Base-by-base conservation (phyloP, 495 filamentous ascomycete genomes). In the Neurospora tetraspora region DNA sequence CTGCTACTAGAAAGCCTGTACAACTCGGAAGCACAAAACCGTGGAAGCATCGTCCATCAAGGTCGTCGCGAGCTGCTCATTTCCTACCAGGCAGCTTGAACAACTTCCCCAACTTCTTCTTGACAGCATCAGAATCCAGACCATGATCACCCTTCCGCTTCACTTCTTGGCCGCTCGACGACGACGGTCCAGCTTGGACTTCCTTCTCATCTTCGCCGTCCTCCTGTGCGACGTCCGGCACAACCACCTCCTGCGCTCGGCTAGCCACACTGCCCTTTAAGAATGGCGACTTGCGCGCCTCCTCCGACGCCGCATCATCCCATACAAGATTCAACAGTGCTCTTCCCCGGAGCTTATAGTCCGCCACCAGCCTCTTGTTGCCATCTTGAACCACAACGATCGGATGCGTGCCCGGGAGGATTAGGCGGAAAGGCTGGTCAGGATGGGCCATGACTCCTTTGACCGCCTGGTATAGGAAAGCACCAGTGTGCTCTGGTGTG, bases 251-350 rank as follows among this genome's bases (percentile, higher is more conserved):
- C 80, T 88, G 87, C 2, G 94, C 96, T 73, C 86, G 84, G 68
- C 87, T 84, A 7, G 87, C 88, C 69, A 89, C 90, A 74, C 91
- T 89, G 39, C 83, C 82, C 77, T 92, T 95, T 37, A 96, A 79
- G 42, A 92, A 82, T n/a, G 85, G 81, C 71, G 79, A 82, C 71
- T 82, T 84, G 71, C 84, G 85, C 36, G 84, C 85, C 34, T 82
- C 81, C 2, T 74, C 73, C 20, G 82, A 80, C 16, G 84, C 90
- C 10, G 74, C 78, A 9, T 91, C 87, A 59, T 89, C 87, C 94
- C 94, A 98, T 27, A 88, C 78, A 47, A 98, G 89, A 71, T 92
- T 94, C 39, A 98, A 84, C 31, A 96, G 81, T 38, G 93, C 90
- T 12, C 88, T 84, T 4, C 90, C 89, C 69, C 82, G 85, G 73